Conservation (phyloP, 345 rosid species). For the Microcos paniculata region DNA sequence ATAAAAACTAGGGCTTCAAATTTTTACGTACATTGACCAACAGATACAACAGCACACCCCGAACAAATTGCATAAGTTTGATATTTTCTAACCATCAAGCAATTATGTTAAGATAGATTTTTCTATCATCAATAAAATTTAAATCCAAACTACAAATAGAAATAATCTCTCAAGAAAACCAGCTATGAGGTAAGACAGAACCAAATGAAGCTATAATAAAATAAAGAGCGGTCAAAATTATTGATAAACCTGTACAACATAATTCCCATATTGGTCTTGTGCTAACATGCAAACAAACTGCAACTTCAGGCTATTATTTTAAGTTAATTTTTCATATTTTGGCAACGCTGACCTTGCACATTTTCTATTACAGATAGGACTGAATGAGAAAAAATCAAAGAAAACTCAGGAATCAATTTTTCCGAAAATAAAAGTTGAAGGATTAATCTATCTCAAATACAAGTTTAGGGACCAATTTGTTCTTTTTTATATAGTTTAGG, state of each 20-base stretch:
- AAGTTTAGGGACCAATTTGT: too few species aligned
- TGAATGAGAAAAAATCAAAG: too few species aligned
- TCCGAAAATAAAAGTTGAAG: too few species aligned
- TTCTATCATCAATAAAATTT: neutral
- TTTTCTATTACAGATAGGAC: too few species aligned
- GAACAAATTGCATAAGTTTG: neutral
- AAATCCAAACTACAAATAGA: neutral
- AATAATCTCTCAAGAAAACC: neutral
- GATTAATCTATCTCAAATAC: too few species aligned
- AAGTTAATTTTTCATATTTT: too few species aligned
- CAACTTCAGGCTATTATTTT: too few species aligned
- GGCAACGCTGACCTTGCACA: too few species aligned
- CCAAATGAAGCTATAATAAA: neutral
- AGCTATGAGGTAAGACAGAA: neutral
- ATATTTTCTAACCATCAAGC: neutral
- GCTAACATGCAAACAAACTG: conserved; percentile 86
- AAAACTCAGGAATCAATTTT: too few species aligned
- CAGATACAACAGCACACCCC: neutral
- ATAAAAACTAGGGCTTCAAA: neutral
- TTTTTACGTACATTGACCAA: neutral
- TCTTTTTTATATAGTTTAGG: too few species aligned
- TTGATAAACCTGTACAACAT: conserved; percentile 89
- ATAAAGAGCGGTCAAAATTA: neutral
- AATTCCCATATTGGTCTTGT: conserved; percentile 96
- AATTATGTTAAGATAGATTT: neutral